Evolutionary conservation across 352 stramenopile genomes (phyloP).

Genomic region (Lagenidium sp.): DNA sequence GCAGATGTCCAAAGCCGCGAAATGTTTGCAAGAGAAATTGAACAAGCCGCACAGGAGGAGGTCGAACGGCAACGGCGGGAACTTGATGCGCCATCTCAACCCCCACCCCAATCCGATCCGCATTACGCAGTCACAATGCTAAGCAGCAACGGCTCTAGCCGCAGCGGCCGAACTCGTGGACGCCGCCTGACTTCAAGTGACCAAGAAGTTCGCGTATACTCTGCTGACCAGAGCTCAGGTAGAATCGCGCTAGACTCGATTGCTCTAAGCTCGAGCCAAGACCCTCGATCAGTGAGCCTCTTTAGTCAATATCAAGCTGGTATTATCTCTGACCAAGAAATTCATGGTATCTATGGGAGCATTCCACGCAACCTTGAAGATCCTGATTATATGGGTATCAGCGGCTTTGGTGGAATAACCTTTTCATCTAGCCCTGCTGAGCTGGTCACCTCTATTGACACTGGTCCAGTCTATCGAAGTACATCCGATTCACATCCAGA

Average conservation of each 20-base stretch:
- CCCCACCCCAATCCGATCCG: no score
- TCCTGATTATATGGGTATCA: conserved; percentile 24
- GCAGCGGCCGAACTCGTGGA: not conserved
- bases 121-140: no score
- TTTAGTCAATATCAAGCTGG: conserved; percentile 19
- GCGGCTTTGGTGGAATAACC: conserved; percentile 17
- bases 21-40: conserved; percentile 10
- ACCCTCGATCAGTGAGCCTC: conserved; percentile 9
- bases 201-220: not conserved
- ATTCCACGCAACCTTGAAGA: conserved; percentile 21
- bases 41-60: conserved; percentile 11
- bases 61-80: conserved; percentile 9
- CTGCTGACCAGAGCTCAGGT: not conserved
- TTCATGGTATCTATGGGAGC: conserved; percentile 19
- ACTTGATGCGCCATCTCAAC: not conserved
- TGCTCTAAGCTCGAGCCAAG: not conserved
- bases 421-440: conserved; percentile 22
- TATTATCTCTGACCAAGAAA: conserved; percentile 28
- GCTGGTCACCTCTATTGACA: conserved; percentile 23
- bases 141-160: not conserved
- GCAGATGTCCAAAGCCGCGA: no score
- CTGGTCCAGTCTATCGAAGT: conserved; percentile 24
- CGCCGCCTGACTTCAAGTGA: not conserved
- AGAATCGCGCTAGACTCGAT: not conserved
- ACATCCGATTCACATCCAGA: conserved; percentile 3